Evolutionary conservation across 208 protist species (phyloP).

Genomic region (Jaenimonas drosophilae): DNA sequence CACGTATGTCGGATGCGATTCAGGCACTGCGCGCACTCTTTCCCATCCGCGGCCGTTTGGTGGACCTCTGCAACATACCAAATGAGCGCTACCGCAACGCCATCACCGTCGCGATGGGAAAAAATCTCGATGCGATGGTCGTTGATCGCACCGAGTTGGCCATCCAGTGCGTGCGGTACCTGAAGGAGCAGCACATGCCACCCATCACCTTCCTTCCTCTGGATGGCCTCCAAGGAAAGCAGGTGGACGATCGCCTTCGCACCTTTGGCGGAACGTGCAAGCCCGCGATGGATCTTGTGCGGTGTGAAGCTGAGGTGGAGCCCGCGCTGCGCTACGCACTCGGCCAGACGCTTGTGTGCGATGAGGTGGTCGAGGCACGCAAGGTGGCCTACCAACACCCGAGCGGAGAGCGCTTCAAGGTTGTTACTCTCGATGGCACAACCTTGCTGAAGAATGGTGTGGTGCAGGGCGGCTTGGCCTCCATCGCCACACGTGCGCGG

Average conservation of each 20-base stretch:
- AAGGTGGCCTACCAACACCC: conserved; percentile 68
- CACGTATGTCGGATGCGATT: conserved; percentile 72
- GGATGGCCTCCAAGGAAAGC: conserved; percentile 80
- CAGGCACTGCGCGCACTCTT: conserved; percentile 87
- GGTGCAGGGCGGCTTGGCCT: conserved; percentile 91
- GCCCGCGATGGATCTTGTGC: conserved; percentile 91
- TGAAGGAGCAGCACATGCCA: conserved; percentile 92
- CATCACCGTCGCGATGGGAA: conserved; percentile 94
- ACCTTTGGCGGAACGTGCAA: conserved; percentile 86
- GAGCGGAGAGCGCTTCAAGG: conserved; percentile 75
- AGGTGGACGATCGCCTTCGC: conserved; percentile 87
- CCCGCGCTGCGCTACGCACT: conserved; percentile 91
- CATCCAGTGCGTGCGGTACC: conserved; percentile 92
- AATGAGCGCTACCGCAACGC: conserved; percentile 90
- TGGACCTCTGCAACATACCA: conserved; percentile 91
- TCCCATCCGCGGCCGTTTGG: conserved; percentile 80
- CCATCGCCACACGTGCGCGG: conserved; percentile 71
- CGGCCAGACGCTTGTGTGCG: conserved; percentile 95
- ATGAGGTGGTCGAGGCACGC: conserved; percentile 89
- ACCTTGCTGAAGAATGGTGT: conserved; percentile 93
- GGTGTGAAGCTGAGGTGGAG: conserved; percentile 76
- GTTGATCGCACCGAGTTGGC: conserved; percentile 91
- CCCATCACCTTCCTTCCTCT: conserved; percentile 96
- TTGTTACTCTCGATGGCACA: conserved; percentile 94
- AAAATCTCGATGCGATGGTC: conserved; percentile 94